phyloP scores from a whole-genome alignment of 495 filamentous ascomycete genomes.

The Aspergillus baeticus region DNA sequence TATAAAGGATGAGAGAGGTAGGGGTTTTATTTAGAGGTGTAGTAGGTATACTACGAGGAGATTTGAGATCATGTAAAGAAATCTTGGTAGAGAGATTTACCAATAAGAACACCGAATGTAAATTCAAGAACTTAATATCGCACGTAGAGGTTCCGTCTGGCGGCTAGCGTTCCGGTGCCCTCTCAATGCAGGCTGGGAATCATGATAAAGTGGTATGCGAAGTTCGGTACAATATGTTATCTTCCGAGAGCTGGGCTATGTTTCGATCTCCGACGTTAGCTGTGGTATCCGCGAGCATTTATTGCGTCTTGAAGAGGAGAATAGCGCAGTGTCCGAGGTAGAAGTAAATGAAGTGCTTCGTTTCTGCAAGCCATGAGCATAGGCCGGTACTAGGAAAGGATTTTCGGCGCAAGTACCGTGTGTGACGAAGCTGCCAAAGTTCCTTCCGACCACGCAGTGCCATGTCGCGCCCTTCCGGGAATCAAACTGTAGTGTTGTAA shows the following conservation, averaged over 20 bases:
- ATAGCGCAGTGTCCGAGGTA: constrained; percentile 98
- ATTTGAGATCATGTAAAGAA: not conserved
- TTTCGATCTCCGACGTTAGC: not conserved
- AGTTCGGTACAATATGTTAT: not conserved
- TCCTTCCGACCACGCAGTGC: constrained; percentile 98
- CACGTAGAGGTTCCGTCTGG: not conserved
- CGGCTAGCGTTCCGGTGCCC: not conserved
- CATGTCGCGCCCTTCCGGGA: constrained; percentile 89
- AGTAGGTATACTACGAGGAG: not conserved
- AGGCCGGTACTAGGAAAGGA: not conserved
- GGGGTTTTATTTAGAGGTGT: too few relatives aligned
- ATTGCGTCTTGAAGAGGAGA: constrained; percentile 99
- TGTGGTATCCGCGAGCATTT: constrained; percentile 22
- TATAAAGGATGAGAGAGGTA: not conserved
- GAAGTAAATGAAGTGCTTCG: constrained; percentile 99
- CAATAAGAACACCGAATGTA: constrained; percentile 13
- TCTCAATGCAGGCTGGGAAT: constrained; percentile 12
- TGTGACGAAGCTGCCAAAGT: constrained; percentile 99
- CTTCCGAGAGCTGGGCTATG: too few relatives aligned
- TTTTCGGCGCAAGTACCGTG: constrained; percentile 63
- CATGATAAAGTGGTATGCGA: constrained; percentile 5
- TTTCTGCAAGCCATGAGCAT: constrained; percentile 59
- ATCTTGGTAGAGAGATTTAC: not conserved
- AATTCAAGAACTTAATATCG: not conserved
- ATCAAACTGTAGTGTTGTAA: constrained; percentile 65